Conservation (phyloP, 2,329 filamentous ascomycete species). For the Fusarium multiceps region DNA sequence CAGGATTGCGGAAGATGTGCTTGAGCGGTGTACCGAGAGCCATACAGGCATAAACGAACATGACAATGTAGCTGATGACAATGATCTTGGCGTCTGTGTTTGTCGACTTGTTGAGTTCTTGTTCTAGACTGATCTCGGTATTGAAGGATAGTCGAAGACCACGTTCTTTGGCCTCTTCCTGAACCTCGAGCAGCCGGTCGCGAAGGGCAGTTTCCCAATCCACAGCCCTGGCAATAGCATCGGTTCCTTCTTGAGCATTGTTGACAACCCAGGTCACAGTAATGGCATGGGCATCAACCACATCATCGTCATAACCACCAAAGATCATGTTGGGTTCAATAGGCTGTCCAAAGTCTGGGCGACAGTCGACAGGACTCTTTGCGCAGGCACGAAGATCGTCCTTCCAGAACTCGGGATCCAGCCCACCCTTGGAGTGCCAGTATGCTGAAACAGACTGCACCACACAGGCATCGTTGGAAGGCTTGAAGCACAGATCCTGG, state of each 20-base stretch:
- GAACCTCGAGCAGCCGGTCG: slow-evolving; percentile 77
- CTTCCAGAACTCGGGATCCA: slow-evolving; percentile 70
- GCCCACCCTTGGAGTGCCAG: slow-evolving; percentile 71
- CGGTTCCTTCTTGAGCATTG: slow-evolving; percentile 81
- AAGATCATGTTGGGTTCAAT: slow-evolving; percentile 87
- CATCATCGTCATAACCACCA: slow-evolving; percentile 78
- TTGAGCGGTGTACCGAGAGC: slow-evolving; percentile 87
- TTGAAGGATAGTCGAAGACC: slow-evolving; percentile 92
- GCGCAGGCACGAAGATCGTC: slow-evolving; percentile 78
- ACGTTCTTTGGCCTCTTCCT: slow-evolving; percentile 79
- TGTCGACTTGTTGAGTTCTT: slow-evolving; percentile 97
- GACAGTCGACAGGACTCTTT: slow-evolving; percentile 82
- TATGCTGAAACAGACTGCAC: slow-evolving; percentile 94
- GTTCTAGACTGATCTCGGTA: slow-evolving; percentile 92
- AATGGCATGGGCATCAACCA: slow-evolving; percentile 80
- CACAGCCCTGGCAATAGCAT: slow-evolving; percentile 77
- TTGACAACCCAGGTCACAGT: slow-evolving; percentile 95
- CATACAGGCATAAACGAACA: slow-evolving; percentile 97
- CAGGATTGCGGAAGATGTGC: slow-evolving; percentile 83
- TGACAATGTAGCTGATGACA: slow-evolving; percentile 95
- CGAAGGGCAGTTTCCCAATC: slow-evolving; percentile 90
- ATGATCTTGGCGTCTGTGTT: slow-evolving; percentile 99
- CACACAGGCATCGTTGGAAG: slow-evolving; percentile 87
- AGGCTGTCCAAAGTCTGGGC: slow-evolving; percentile 89
- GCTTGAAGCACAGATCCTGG: slow-evolving; percentile 93